phyloP scores from a whole-genome alignment of 2,329 filamentous ascomycete species.

The Ophiocordyceps sinensis region DNA sequence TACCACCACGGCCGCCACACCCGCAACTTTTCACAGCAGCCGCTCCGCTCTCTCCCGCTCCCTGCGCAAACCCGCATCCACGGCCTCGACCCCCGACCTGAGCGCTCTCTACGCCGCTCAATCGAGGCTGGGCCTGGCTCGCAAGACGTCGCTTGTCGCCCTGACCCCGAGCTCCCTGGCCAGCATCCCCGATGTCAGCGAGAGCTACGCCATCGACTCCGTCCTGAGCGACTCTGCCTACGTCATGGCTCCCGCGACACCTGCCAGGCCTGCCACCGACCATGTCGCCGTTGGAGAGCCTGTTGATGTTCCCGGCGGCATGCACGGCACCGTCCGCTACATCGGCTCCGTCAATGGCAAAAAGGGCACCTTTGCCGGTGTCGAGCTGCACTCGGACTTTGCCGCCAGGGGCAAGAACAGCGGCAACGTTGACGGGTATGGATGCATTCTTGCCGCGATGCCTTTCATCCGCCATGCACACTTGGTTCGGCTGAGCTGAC shows the following conservation, averaged over 20 bases:
- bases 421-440: constrained; percentile 88
- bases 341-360: constrained; percentile 78
- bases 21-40: constrained; percentile 4
- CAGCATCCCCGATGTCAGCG: constrained; percentile 51
- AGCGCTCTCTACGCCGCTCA: constrained; percentile 35
- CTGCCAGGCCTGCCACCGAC: constrained; percentile 33
- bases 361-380: constrained; percentile 80
- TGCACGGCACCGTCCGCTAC: constrained; percentile 83
- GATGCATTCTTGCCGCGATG: not conserved
- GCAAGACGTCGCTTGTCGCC: constrained; percentile 58
- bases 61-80: constrained; percentile 29
- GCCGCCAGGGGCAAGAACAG: constrained; percentile 82
- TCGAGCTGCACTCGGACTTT: constrained; percentile 74
- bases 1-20: constrained; percentile 4
- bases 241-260: constrained; percentile 37
- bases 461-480: no score
- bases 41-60: constrained; percentile 16
- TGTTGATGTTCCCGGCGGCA: constrained; percentile 86
- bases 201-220: constrained; percentile 45
- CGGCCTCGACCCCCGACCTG: constrained; percentile 45
- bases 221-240: constrained; percentile 23
- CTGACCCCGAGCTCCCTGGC: constrained; percentile 50
- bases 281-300: constrained; percentile 60
- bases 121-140: constrained; percentile 39
- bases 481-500: not conserved